Conservation (phyloP, 2,329 filamentous ascomycete species). For the Rhinocladiella mackenziei region DNA sequence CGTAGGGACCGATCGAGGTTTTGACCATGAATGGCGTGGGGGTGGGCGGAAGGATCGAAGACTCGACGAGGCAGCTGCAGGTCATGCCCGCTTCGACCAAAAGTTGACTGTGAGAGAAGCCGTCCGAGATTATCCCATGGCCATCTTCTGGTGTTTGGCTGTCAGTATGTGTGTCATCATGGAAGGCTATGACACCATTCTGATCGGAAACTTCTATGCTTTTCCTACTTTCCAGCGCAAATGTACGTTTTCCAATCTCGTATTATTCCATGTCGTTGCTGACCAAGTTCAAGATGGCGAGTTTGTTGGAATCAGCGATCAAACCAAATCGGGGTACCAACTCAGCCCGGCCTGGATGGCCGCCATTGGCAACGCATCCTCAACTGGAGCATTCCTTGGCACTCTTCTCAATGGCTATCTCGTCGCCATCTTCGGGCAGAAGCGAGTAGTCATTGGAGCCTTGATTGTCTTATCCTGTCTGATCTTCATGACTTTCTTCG, state of each 20-base stretch:
- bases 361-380: slow-evolving; percentile 27
- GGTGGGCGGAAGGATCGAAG: no score
- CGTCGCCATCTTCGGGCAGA: slow-evolving; percentile 59
- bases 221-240: slow-evolving; percentile 42
- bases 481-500: slow-evolving; percentile 56
- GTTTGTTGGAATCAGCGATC: slow-evolving; percentile 41
- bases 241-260: slow-evolving; percentile 44
- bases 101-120: slow-evolving; percentile 38
- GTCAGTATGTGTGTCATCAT: slow-evolving; percentile 59
- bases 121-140: slow-evolving; percentile 51
- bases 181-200: slow-evolving; percentile 62
- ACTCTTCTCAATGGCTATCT: slow-evolving; percentile 59
- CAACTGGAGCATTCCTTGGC: slow-evolving; percentile 57
- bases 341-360: not conserved
- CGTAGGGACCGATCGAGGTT: no score
- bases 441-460: slow-evolving; percentile 54
- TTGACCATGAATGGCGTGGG: no score
- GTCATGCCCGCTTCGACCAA: no score
- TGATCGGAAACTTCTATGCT: slow-evolving; percentile 58
- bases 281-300: slow-evolving; percentile 61
- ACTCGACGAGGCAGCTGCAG: no score
- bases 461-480: slow-evolving; percentile 57
- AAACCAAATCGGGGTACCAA: not conserved
- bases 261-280: no score
- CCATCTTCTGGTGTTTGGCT: slow-evolving; percentile 53